Conservation (phyloP, 306 rosid species). For the Gynostemma pentaphyllum region DNA sequence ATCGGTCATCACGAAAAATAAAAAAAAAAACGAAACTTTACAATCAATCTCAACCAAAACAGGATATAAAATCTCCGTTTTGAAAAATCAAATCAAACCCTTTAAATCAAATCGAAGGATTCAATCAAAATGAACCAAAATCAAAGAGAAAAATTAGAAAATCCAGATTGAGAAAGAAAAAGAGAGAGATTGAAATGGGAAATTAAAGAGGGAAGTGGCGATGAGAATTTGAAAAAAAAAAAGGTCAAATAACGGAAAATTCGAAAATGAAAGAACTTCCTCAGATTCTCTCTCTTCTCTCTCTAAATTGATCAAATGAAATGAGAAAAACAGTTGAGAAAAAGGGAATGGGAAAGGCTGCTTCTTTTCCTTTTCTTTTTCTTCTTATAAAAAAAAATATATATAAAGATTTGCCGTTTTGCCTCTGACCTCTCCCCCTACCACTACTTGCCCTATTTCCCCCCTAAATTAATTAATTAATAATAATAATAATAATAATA, state of each 20-base stretch:
- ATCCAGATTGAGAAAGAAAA: background rate
- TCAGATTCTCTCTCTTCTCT: conserved; percentile 12
- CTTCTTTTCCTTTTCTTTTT: too few species aligned
- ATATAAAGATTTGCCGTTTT: conserved; percentile 8
- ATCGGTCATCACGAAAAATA: conserved; percentile 32
- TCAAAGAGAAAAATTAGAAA: background rate
- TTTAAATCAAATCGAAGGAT: background rate
- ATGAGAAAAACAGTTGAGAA: conserved; percentile 71
- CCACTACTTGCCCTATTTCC: background rate
- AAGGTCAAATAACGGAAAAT: background rate
- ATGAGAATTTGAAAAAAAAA: background rate
- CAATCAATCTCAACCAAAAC: background rate
- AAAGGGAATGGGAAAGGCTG: conserved; percentile 12
- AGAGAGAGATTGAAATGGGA: background rate
- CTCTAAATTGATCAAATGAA: conserved; percentile 25
- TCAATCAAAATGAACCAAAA: background rate
- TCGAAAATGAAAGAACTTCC: background rate
- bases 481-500: background rate
- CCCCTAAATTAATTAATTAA: background rate
- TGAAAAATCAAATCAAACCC: background rate
- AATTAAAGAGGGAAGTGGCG: background rate
- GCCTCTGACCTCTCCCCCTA: background rate
- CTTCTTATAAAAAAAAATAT: conserved; percentile 11
- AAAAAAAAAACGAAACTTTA: background rate
- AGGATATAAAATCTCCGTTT: background rate